Percentiles rank a stretch among this genome's conserved stretches.
These are phyloP conservation scores for Naumovozyma castellii DNA, from an alignment of 805 yeast genomes.

Conservation along the genomic window DNA sequence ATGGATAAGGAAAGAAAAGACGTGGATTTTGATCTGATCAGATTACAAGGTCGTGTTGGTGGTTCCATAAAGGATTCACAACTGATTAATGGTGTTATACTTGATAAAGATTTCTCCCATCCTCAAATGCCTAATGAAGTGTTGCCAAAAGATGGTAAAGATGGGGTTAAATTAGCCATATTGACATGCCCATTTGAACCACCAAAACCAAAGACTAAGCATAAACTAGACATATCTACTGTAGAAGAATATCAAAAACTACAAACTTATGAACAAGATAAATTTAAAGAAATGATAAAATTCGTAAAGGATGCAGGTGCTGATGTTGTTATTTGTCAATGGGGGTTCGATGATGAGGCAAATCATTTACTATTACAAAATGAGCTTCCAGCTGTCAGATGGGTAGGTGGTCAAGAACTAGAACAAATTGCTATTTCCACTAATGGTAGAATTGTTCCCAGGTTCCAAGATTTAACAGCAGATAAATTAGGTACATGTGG, in stretches of 20 bases:
- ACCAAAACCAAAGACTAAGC: slow-evolving; percentile 98
- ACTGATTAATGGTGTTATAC: slow-evolving; percentile 80
- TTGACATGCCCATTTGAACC: slow-evolving; percentile 99
- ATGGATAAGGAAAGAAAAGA: slow-evolving; percentile 88
- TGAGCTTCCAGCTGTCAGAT: slow-evolving; percentile 89
- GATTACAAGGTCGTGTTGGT: slow-evolving; percentile 92
- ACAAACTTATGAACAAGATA: slow-evolving; percentile 86
- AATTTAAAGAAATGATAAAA: slow-evolving; percentile 83
- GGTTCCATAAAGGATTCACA: slow-evolving; percentile 82
- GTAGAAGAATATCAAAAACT: slow-evolving; percentile 88
- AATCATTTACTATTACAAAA: slow-evolving; percentile 84
- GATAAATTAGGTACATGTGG: slow-evolving; percentile 88
- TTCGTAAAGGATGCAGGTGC: slow-evolving; percentile 86
- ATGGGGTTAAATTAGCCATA: slow-evolving; percentile 81
- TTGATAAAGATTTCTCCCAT: slow-evolving; percentile 95
- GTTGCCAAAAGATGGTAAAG: slow-evolving; percentile 25
- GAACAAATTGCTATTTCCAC: slow-evolving; percentile 97
- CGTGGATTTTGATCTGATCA: slow-evolving; percentile 93
- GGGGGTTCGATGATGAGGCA: slow-evolving; percentile 99
- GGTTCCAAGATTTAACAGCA: slow-evolving; percentile 81
- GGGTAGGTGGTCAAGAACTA: slow-evolving; percentile 98
- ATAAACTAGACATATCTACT: slow-evolving; percentile 84
- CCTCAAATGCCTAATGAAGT: slow-evolving; percentile 93
- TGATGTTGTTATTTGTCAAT: slow-evolving; percentile 92
- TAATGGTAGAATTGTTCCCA: slow-evolving; percentile 91